Evolutionary conservation across 2,329 filamentous ascomycete species (phyloP), one percentile per base, ranked within the genome.

Genomic region (Hypoxylon sp.): DNA sequence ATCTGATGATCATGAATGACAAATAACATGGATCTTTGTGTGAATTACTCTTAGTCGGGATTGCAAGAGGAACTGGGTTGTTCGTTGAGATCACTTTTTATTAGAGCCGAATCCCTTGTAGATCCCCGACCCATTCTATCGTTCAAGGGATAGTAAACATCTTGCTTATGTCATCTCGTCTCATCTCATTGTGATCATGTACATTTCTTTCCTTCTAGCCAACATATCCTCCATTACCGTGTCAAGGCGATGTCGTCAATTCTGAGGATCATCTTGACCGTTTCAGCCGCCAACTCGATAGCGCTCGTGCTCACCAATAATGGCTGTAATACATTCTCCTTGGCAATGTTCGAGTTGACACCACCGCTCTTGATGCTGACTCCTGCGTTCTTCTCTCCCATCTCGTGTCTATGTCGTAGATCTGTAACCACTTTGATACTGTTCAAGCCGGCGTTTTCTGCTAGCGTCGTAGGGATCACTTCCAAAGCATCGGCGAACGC

Each of bases 361-460:
- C 96, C 96, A 44, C 96, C 95, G 72, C 93, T 95, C 87, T 97
- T 96, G 86, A 99, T 98, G 84, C 94, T 98, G 71, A 99, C 94
- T 75, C 96, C 97, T 1, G 97, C 96, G 77, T 97, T 97, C 84
- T 91, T 92, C 87, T 98, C 94, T 62, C 95, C 96, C 82, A 94
- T 91, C 75, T 96, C 96, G 82, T 99, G 96, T 76, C 94, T 90
- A 82, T 97, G 94, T 78, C 96, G 89, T 77, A 99, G 84, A 76
- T 98, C 96, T 27, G 96, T 99, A 51, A 99, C 96, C 29, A 99
- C 96, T 84, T 97, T 97, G 87, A 99, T 99, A 80, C 93, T 95
- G 87, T 99, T 99, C 71, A 99, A 86, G 54, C 96, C 96, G 0
- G 96, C 96, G 76, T 99, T 99, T 84, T 99, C 96, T 0, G 96